Base-by-base conservation (phyloP, 345 rosid species). In the Salix purpurea region DNA sequence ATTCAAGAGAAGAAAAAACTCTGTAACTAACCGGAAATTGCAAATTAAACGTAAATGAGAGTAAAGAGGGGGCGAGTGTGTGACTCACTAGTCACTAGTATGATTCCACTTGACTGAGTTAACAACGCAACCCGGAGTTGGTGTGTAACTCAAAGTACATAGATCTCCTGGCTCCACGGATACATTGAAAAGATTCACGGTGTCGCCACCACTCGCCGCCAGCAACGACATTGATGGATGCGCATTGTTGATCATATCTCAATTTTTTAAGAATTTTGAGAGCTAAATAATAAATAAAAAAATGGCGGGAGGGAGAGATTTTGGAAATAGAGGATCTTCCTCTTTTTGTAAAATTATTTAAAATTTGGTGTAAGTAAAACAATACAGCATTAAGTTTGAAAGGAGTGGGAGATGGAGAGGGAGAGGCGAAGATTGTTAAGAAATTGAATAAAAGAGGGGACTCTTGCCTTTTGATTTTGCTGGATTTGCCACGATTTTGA, bases 61-160 rank as follows among this genome's bases (percentile, higher is more conserved):
- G 14, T 36, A 19, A 2, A 69, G 46, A 74, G 72, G 1, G 52
- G 30, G 61, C 4, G 76, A 75, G 79, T 23, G 52, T 36, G 75
- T 14, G 48, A 82, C 91, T 81, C 75, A 94, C 97, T 96, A 64
- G 97, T 81, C 75, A 94, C 97, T 96, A 64, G 97, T 96, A 85
- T 91, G 98, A 40, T 94, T 94, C 98, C 98, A 96, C 83, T 91
- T 96, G 81, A 96, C 88, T 37, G 98, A 90, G 88, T 89, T 94
- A 62, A 94, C 97, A 7, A 84, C 70, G 80, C 66, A 89, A 44
- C 90, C 86, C 19, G 92, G 93, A 70, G 97, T 83, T 14, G 99
- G 97, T 64, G 89, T 85, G 84, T 96, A 94, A 69, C 84, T 88
- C 85, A 88, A 84, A 68, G 86, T 85, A 80, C 97, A 90, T 26